Base-by-base conservation (phyloP, 768 basidiomycete genomes). In the Pisolithus orientalis region DNA sequence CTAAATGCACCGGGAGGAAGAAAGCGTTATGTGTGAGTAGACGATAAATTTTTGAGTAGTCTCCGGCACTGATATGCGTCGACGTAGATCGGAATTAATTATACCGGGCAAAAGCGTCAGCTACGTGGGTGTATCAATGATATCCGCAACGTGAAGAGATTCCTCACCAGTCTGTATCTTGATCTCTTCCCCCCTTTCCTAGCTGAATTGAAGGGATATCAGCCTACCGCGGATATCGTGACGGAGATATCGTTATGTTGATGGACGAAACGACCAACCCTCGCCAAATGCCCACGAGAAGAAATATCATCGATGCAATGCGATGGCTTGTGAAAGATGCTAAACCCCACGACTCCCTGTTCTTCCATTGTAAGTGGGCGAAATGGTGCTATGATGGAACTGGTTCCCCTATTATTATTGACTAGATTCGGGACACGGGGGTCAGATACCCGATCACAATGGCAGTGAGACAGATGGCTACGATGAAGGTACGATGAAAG, bases 361-460 rank as follows among this genome's bases (percentile, higher is more conserved):
- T 90, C 64, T 83, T 90, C 59, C 89, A 90, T 57, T 90, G 83
- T 70, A 52, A 52, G 69, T 42, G 17, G 38, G 39, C 25, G 4
- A 32, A 16, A 34, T 13, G 32, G 42, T 17, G 6, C 27, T 6
- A 0, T 50, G 37, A 11, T n/a, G 43, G 10, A 16, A 39, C 21
- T 32, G 6, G 3, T 50, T 25, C 25, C 25, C 17, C 32, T 40
- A 38, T 53, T 10, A 9, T 11, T 42, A 4, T 40, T 44, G n/a
- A 8, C 50, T 52, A 89, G 87, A 91, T 69, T 95, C 94, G 1
- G 95, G 94, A 0, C 94, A 97, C 60, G 95, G 96, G n/a, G 95
- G 94, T 9, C 94, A 94, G 63, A 84, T 85, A 3, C 75, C 74
- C 49, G 93, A 96, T 67, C 54, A 70, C 1, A 78, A 90, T 57